phyloP scores from a whole-genome alignment of 2,329 filamentous ascomycete genomes.

The Fusarium oxysporum region DNA sequence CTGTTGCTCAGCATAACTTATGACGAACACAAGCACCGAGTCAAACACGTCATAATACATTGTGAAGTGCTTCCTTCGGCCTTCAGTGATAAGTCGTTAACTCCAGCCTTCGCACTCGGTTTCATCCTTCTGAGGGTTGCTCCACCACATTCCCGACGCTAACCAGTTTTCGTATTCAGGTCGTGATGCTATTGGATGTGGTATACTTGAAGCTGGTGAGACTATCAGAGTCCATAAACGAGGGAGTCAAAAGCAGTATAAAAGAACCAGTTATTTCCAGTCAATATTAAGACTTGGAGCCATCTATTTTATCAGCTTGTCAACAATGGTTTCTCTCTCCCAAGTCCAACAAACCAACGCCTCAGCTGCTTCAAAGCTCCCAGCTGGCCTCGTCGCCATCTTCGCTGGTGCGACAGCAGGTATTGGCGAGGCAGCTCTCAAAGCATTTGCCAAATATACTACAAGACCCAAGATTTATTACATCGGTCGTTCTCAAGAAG shows the following conservation, averaged over 20 bases:
- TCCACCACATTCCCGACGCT: conserved; percentile 18
- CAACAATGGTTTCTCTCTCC: conserved; percentile 30
- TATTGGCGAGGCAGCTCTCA: conserved; percentile 63
- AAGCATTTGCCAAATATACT: conserved; percentile 56
- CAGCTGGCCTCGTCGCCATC: conserved; percentile 54
- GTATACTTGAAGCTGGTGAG: neutral
- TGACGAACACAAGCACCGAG: neutral
- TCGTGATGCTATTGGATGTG: neutral
- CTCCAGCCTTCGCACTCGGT: conserved; percentile 28
- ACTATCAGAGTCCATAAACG: neutral
- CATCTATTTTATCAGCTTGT: too few species aligned
- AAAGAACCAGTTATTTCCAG: neutral
- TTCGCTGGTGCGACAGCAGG: conserved; percentile 67
- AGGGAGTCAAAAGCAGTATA: neutral
- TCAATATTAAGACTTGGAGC: accelerated
- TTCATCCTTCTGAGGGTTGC: neutral
- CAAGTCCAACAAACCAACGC: conserved; percentile 30
- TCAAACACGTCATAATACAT: conserved; percentile 14
- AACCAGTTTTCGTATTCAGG: conserved; percentile 38
- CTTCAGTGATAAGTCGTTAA: neutral
- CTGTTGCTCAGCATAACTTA: neutral
- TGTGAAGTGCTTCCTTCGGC: neutral
- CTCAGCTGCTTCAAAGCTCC: conserved; percentile 9
- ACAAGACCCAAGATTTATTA: conserved; percentile 62
- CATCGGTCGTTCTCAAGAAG: conserved; percentile 57